These are phyloP conservation scores for Talaromyces wortmannii DNA, from an alignment of 495 filamentous ascomycete species.

Conservation along the genomic window DNA sequence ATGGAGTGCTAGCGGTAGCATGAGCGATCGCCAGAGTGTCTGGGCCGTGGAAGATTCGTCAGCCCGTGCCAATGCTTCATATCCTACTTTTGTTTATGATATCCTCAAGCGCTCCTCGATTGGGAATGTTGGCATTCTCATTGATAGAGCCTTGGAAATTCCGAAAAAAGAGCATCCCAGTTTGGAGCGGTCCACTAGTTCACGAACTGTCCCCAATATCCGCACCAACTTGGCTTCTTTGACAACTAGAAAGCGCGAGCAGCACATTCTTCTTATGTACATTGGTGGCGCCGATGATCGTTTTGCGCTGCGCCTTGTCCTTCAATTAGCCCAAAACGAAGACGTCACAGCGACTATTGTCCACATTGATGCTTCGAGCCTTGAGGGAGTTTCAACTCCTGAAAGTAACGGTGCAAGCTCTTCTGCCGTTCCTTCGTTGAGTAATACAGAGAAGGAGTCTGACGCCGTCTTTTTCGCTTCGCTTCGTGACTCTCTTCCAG, in stretches of 20 bases:
- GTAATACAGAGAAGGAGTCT: constrained; percentile 9
- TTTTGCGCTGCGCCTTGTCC: constrained; percentile 69
- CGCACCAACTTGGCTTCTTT: constrained; percentile 32
- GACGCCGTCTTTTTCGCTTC: constrained; percentile 59
- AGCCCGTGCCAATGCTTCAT: constrained; percentile 33
- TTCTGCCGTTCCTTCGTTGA: not conserved
- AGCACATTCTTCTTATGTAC: constrained; percentile 85
- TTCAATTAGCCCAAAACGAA: constrained; percentile 71
- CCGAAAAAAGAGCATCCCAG: constrained; percentile 34
- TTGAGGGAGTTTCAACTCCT: not conserved
- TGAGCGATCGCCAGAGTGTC: constrained; percentile 49
- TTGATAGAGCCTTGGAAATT: constrained; percentile 59
- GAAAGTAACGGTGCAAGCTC: constrained; percentile 1
- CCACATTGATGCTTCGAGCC: constrained; percentile 13
- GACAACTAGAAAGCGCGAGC: constrained; percentile 54
- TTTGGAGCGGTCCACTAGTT: constrained; percentile 44
- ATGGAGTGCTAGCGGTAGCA: constrained; percentile 80
- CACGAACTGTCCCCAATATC: constrained; percentile 47
- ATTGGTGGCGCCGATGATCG: constrained; percentile 82
- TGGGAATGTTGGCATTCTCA: constrained; percentile 67
- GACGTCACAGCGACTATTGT: constrained; percentile 49
- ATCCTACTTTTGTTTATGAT: constrained; percentile 60
- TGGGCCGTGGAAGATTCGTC: constrained; percentile 17
- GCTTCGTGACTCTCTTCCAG: constrained; percentile 54
- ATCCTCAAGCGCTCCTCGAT: constrained; percentile 54